These are phyloP conservation scores for Yamadazyma akitaensis DNA, from an alignment of 805 yeast genomes.

Conservation along the genomic window DNA sequence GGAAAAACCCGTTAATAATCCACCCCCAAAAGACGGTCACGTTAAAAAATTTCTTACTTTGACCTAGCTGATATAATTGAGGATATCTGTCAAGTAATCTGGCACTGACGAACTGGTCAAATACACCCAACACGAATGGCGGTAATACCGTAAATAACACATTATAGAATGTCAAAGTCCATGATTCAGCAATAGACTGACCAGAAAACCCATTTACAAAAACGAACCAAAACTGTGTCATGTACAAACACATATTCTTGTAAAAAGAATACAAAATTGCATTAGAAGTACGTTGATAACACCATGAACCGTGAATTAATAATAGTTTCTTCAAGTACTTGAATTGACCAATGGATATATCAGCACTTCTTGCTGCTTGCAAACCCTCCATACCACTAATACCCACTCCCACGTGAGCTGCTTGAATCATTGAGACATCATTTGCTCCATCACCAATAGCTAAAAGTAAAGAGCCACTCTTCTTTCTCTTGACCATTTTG, in stretches of 20 bases:
- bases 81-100: slow-evolving; percentile 89
- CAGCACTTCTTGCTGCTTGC: slow-evolving; percentile 99
- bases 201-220: slow-evolving; percentile 92
- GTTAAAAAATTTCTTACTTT: slow-evolving; percentile 81
- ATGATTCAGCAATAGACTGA: slow-evolving; percentile 92
- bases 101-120: slow-evolving; percentile 94
- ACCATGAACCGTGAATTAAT: slow-evolving; percentile 96
- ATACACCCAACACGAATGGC: slow-evolving; percentile 93
- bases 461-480: slow-evolving; percentile 64
- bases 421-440: slow-evolving; percentile 98
- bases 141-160: slow-evolving; percentile 93
- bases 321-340: slow-evolving; percentile 76
- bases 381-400: slow-evolving; percentile 99
- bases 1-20: slow-evolving; percentile 94
- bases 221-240: slow-evolving; percentile 98
- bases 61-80: slow-evolving; percentile 87
- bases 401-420: slow-evolving; percentile 99
- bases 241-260: slow-evolving; percentile 90
- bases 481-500: slow-evolving; percentile 82
- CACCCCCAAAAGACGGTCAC: slow-evolving; percentile 95
- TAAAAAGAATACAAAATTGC: slow-evolving; percentile 94
- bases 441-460: slow-evolving; percentile 99
- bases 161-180: slow-evolving; percentile 96
- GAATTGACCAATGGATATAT: slow-evolving; percentile 95
- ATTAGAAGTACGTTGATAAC: slow-evolving; percentile 88